Evolutionary conservation across 768 basidiomycete genomes (phyloP), one percentile per base, ranked within the genome.

Genomic region (Exidia glandulosa): DNA sequence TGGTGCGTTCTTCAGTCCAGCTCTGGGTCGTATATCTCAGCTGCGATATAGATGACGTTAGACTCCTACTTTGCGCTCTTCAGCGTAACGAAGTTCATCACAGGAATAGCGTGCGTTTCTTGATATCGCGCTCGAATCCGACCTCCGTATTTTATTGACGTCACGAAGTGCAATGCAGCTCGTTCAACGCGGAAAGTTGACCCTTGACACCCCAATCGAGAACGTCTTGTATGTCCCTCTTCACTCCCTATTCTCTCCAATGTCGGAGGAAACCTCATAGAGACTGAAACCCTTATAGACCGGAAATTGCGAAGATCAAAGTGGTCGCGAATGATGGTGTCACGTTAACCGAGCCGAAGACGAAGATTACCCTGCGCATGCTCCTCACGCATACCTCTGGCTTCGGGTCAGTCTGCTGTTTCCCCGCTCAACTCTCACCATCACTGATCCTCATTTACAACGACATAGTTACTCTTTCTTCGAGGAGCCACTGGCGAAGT

Each of bases 311-410:
- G 41, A 23, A 45, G 19, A 19, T 45, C 9, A 14, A 14, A 6
- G 19, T 45, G 19, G 6, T 45, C 6, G 16, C 7, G 6, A 6
- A 10, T 6, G 41, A 45, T 19, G 41, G 41, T 23, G n/a, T n/a
- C n/a, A 12, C 12, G 19, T 33, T 57, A 10, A n/a, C 34, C 1
- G 27, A 34, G 4, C 34, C 57, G 27, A 57, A 57, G 30, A n/a
- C 32, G 9, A 57, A 57, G 57, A 32, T 57, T 33, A 57, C 57
- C 14, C 57, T 57, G 34, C 57, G 57, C 32, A 57, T 57, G 57
- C 33, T 57, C 3, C 41, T 57, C 34, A 57, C 57, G 6, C 57
- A 57, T n/a, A 57, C 57, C 23, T 29, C 57, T 12, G 57, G 57
- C 13, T 37, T 57, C 34, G 31, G 29, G 23, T 57, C 19, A 19